A percentile compares a stretch with the other conserved stretches of the same genome.
phyloP scores from a whole-genome alignment of 768 basidiomycete species.

The Boletellus sp. region DNA sequence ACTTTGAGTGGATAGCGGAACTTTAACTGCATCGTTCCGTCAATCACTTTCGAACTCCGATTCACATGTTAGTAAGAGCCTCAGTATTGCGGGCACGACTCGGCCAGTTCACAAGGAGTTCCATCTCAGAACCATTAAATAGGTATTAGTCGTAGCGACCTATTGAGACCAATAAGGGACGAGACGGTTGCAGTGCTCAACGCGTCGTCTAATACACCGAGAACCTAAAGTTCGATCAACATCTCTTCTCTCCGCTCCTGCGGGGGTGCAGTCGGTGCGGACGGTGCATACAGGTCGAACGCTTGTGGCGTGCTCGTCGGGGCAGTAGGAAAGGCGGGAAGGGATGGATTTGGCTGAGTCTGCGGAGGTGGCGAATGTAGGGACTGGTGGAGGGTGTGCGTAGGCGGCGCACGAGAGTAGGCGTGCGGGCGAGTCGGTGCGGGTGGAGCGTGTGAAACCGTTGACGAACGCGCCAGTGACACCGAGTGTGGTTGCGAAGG shows the following conservation, averaged over 20 bases:
- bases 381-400: constrained; percentile 5
- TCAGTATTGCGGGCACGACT: no score
- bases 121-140: no score
- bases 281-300: constrained; percentile 47
- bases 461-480: constrained; percentile 22
- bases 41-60: no score
- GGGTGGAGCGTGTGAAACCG: constrained; percentile 19
- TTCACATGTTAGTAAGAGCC: no score
- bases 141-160: constrained; percentile 3
- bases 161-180: not conserved
- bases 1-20: no score
- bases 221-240: constrained; percentile 40
- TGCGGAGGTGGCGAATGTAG: constrained; percentile 11
- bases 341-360: constrained; percentile 21
- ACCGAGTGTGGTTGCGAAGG: constrained; percentile 9
- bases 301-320: constrained; percentile 58
- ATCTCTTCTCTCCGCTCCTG: constrained; percentile 62
- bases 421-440: constrained; percentile 5
- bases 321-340: constrained; percentile 63
- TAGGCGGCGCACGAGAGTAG: constrained; percentile 3
- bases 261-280: constrained; percentile 44
- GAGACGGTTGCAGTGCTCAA: not conserved
- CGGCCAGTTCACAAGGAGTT: no score
- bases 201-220: not conserved
- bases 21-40: no score